A percentile compares a stretch with the other conserved stretches of the same genome.
Evolutionary conservation across 2,329 filamentous ascomycete genomes (phyloP).

Genomic region (Calonectria honghensis): DNA sequence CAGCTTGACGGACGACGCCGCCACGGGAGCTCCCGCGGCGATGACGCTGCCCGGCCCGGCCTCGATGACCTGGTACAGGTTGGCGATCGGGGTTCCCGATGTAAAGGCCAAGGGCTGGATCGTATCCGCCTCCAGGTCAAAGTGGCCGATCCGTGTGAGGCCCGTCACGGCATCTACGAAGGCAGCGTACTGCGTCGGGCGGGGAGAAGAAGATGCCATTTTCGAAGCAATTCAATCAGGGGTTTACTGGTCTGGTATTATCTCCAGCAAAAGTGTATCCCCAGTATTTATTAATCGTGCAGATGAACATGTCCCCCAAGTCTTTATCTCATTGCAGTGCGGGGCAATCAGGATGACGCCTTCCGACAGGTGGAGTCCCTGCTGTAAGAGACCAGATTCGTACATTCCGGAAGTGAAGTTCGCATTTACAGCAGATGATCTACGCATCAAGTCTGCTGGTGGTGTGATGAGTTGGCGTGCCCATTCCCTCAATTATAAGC

Average conservation of each 20-base stretch:
- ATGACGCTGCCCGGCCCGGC: conserved; percentile 63
- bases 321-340: conserved; percentile 11
- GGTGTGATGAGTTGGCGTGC: not conserved
- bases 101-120: conserved; percentile 66
- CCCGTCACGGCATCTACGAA: conserved; percentile 39
- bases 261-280: not conserved
- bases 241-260: not conserved
- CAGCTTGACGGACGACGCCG: conserved; percentile 62
- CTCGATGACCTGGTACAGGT: conserved; percentile 72
- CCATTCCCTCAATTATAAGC: not conserved
- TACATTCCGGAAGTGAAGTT: not conserved
- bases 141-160: conserved; percentile 43
- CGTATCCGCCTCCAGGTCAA: conserved; percentile 27
- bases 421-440: not conserved
- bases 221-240: not conserved
- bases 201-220: not conserved
- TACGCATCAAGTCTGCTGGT: not conserved
- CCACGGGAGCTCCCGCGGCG: conserved; percentile 44
- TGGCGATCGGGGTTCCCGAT: conserved; percentile 67
- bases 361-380: conserved; percentile 26
- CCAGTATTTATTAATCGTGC: not conserved
- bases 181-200: conserved; percentile 41
- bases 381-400: conserved; percentile 10
- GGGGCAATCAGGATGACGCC: conserved; percentile 29
- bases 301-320: not conserved